These are phyloP conservation scores for Quercus bicolor DNA, from an alignment of 306 rosid genomes.

Conservation along the genomic window DNA sequence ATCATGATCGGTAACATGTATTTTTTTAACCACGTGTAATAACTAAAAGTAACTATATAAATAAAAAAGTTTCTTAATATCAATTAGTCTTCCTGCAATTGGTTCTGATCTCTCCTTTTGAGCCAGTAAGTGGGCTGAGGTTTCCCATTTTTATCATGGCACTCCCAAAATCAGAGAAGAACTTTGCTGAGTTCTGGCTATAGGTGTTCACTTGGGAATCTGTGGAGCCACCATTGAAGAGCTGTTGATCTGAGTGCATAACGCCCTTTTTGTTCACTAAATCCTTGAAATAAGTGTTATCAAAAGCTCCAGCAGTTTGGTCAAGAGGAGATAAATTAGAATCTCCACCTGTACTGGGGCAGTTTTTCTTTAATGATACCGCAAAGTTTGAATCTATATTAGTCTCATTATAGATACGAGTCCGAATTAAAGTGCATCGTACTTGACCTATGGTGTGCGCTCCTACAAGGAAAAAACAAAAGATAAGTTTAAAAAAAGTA, in stretches of 20 bases:
- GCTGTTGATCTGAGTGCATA: conserved; percentile 32
- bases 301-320: background rate
- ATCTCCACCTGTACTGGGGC: conserved; percentile 33
- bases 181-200: conserved; percentile 3
- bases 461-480: background rate
- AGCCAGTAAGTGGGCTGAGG: conserved; percentile 5
- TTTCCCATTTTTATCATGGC: conserved; percentile 36
- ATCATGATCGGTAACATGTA: too few relatives aligned
- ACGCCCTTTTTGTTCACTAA: conserved; percentile 4
- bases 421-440: conserved; percentile 23
- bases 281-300: conserved; percentile 24
- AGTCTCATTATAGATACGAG: conserved; percentile 34
- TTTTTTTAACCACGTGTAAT: too few relatives aligned
- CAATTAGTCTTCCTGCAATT: background rate
- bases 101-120: conserved; percentile 5
- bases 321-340: conserved; percentile 7
- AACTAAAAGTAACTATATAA: too few relatives aligned
- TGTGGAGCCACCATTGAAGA: conserved; percentile 19
- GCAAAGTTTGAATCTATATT: conserved; percentile 29
- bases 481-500: background rate
- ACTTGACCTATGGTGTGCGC: conserved; percentile 39
- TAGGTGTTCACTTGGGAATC: conserved; percentile 23
- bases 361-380: background rate
- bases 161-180: conserved; percentile 35
- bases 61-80: too few relatives aligned